Percentiles rank a stretch among this genome's conserved stretches.
These are phyloP conservation scores for Tritrichomonas musculus DNA, from an alignment of 208 protist genomes.

Conservation along the genomic window DNA sequence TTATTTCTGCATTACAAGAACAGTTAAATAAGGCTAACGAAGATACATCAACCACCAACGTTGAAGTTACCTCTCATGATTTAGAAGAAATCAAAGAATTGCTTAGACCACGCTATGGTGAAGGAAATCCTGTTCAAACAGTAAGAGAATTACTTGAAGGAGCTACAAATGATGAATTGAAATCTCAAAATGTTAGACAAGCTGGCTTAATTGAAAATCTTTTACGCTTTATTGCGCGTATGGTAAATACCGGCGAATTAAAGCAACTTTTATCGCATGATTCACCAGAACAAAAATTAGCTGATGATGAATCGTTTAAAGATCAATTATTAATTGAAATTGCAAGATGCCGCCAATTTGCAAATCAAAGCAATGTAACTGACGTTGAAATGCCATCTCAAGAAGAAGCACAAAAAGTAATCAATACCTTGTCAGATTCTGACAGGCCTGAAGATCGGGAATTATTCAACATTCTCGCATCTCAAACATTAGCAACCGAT, in stretches of 20 bases:
- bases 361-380: neutral
- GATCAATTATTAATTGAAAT: neutral
- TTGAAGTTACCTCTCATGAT: too few relatives aligned
- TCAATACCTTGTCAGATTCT: neutral
- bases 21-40: too few relatives aligned
- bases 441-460: neutral
- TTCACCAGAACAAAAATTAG: neutral
- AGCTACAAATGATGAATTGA: neutral
- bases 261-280: neutral
- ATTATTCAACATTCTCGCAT: neutral
- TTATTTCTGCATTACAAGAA: too few relatives aligned
- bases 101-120: too few relatives aligned
- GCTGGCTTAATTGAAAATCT: neutral
- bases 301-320: neutral
- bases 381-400: too few relatives aligned
- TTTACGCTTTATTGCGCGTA: neutral
- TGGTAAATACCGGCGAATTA: neutral
- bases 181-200: neutral
- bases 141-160: neutral
- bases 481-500: neutral
- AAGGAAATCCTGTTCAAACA: too few relatives aligned
- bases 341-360: neutral
- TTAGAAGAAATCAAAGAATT: too few relatives aligned
- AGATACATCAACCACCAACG: too few relatives aligned
- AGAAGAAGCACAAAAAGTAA: neutral